Conservation (phyloP, 495 filamentous ascomycete species). For the Pyronema omphalodes region DNA sequence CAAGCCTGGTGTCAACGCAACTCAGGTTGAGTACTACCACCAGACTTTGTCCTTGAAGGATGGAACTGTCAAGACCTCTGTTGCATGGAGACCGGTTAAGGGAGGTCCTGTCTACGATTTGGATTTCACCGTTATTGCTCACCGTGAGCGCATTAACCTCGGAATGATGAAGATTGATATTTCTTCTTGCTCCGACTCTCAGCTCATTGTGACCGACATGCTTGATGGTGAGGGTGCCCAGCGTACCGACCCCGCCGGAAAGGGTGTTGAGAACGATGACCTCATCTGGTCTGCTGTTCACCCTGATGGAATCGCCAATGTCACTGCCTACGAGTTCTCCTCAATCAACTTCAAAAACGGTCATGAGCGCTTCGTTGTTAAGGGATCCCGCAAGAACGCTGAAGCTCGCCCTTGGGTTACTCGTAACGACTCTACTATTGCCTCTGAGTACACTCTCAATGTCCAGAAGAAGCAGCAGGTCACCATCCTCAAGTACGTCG, state of each 20-base stretch:
- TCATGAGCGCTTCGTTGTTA: background rate
- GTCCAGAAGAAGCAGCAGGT: constrained; percentile 27
- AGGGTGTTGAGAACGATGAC: constrained; percentile 26
- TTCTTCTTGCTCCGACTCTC: constrained; percentile 26
- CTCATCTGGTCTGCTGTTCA: constrained; percentile 35
- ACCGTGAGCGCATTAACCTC: constrained; percentile 26
- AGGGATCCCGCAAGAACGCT: constrained; percentile 25
- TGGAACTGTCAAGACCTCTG: constrained; percentile 44
- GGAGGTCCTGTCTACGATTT: constrained; percentile 13
- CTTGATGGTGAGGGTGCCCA: constrained; percentile 37
- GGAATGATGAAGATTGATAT: constrained; percentile 34
- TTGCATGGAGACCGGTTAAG: constrained; percentile 42
- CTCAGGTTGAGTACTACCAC: constrained; percentile 40
- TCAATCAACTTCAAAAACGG: constrained; percentile 24
- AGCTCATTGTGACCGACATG: constrained; percentile 34
- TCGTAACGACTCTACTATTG: constrained; percentile 32
- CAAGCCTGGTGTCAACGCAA: constrained; percentile 42
- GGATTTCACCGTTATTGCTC: constrained; percentile 31
- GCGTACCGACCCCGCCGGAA: constrained; percentile 29
- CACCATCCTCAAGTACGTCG: constrained; percentile 34
- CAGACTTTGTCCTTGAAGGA: constrained; percentile 44
- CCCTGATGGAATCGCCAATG: constrained; percentile 31
- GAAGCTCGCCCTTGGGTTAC: constrained; percentile 23
- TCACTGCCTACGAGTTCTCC: constrained; percentile 36
- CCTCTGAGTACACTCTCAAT: constrained; percentile 31